Base-by-base conservation (phyloP, 78 protist genomes). In the Chrysochromulina parva region DNA sequence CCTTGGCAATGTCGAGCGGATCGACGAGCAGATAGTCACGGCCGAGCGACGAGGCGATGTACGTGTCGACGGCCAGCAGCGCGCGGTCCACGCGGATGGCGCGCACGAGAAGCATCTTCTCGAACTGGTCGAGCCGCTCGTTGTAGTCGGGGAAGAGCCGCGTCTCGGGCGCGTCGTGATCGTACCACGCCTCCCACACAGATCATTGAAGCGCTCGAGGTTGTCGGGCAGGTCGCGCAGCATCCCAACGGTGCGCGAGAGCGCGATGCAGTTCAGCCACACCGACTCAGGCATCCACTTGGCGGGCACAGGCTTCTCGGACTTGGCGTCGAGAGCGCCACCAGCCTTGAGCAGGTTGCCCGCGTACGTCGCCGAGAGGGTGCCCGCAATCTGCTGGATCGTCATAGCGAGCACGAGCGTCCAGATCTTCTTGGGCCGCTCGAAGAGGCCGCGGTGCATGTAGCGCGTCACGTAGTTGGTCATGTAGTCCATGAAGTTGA, bases 171-270 rank as follows among this genome's bases (percentile, higher is more conserved):
- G 88, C 90, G 6, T 94, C 97, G 17, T 24, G 2, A 66, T 95
- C 96, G 93, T 92, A 95, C 95, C 94, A 96, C 58, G 38, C 59
- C 58, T 59, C 1, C 98, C 98, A 97, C 16, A 17, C 80, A 9
- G 71, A 9, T 60, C 1, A 22, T 89, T 96, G 62, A 73, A 59
- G 74, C 90, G 76, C 17, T 58, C 3, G 58, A 97, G 47, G 50
- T 19, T 20, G 84, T 94, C 94, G 53, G 88, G 93, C 1, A 97
- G 90, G 53, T 88, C 88, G 38, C 69, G 54, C 85, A 96, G 94
- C 85, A 76, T 76, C 59, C 5, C 58, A 7, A 92, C 66, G 50
- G 89, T 0, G 13, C 87, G 58, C 38, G 91, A 52, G 66, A 95
- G 78, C 9, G 85, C 85, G 87, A 94, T 28, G 65, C 90, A 0